Evolutionary conservation across 2,329 filamentous ascomycete genomes (phyloP), one percentile per base, ranked within the genome.

Genomic region (Colletotrichum sp.): DNA sequence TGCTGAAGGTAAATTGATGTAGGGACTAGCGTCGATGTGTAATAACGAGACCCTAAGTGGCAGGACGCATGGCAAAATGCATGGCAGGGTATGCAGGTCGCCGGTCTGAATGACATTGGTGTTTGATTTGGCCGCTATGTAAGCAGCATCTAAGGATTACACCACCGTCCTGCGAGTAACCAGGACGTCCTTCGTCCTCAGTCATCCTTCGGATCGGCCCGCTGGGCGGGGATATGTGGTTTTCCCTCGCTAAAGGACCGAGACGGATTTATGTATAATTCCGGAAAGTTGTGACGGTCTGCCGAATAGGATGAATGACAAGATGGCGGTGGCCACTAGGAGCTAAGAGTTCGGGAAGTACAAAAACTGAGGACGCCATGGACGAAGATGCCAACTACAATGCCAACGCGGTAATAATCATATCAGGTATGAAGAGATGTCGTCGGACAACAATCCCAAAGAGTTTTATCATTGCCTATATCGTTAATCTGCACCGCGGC

Each of bases 401-500:
- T 51, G n/a, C 43, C 43, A 51, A 21, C 43, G n/a, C 43, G 3
- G 43, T 0, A 13, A 51, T 8, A 51, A 24, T 21, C n/a, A 51
- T 51, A 3, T 51, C 4, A 12, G 31, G 31, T 33, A 33, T 33
- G 31, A 33, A 33, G 31, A 33, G 9, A 33, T 11, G n/a, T 13
- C 43, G 7, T 51, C 43, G 11, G n/a, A 8, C 12, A 51, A 13
- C 6, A 51, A 24, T 5, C 43, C 43, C n/a, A 21, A 51, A 11
- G 6, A 21, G 12, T 51, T 51, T 21, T 4, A 51, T 21, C 3
- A 13, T 51, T 51, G 43, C 43, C 6, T 24, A n/a, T 51, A 51
- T 51, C n/a, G 6, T 71, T 31, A 74, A 7, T 74, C 72, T 21
- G 55, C 57, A 24, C 65, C 74, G 54, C 85, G 84, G 11, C 91